Percentiles rank a stretch among this genome's conserved stretches.
phyloP scores from a whole-genome alignment of 2,329 filamentous ascomycete genomes.

The Balansia obtecta region DNA sequence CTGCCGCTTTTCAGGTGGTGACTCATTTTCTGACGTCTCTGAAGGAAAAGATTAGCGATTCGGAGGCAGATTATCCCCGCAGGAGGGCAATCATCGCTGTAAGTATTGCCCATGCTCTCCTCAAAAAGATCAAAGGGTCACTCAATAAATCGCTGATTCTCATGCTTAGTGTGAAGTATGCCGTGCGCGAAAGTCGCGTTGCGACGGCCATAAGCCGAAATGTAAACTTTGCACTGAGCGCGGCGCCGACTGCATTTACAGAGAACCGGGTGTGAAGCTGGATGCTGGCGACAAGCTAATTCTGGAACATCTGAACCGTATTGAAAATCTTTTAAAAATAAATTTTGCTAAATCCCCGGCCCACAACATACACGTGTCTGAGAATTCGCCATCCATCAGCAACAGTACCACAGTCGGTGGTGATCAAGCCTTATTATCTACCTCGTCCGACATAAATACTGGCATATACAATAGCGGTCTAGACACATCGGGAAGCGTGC shows the following conservation, averaged over 20 bases:
- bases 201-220: conserved; percentile 68
- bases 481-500: conserved; percentile 54
- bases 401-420: conserved; percentile 49
- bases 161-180: conserved; percentile 60
- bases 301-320: conserved; percentile 62
- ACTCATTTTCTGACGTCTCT: conserved; percentile 43
- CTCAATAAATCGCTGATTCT: background rate
- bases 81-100: conserved; percentile 54
- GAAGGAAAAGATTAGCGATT: conserved; percentile 50
- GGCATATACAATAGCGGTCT: conserved; percentile 52
- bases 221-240: conserved; percentile 76
- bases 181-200: conserved; percentile 66
- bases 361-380: conserved; percentile 41
- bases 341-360: conserved; percentile 40
- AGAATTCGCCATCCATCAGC: conserved; percentile 52
- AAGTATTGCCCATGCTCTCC: conserved; percentile 18
- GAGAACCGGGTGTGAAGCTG: conserved; percentile 76
- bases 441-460: conserved; percentile 34
- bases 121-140: background rate
- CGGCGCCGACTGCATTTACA: conserved; percentile 72
- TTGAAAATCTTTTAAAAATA: conserved; percentile 68
- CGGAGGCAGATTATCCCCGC: conserved; percentile 49
- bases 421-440: conserved; percentile 37
- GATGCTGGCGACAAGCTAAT: conserved; percentile 82
- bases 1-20: conserved; percentile 33